These are phyloP conservation scores for Canavalia ensiformis DNA, from an alignment of 306 rosid species.

Conservation along the genomic window DNA sequence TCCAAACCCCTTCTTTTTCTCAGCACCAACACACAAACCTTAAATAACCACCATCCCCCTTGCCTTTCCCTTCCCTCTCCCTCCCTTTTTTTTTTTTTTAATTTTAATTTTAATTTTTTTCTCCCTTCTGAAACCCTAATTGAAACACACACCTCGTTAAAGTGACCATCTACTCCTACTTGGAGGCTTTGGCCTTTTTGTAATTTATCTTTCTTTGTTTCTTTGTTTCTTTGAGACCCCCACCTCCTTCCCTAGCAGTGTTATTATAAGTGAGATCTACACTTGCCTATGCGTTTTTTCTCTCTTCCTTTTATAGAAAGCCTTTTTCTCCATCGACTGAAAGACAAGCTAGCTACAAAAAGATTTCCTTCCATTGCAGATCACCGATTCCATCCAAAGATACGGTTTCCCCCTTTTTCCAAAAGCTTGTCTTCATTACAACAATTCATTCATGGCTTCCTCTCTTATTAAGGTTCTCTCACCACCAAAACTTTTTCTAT, in stretches of 20 bases:
- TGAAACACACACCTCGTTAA: neutral
- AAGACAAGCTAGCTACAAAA: constrained; percentile 62
- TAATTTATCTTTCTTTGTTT: constrained; percentile 35
- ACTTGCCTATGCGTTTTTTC: neutral
- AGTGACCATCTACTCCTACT: constrained; percentile 19
- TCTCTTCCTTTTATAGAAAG: constrained; percentile 72
- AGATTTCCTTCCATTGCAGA: constrained; percentile 68
- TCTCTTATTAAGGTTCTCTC: constrained; percentile 38
- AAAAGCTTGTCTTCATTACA: constrained; percentile 13
- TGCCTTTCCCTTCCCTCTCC: constrained; percentile 39
- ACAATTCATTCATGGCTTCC: neutral
- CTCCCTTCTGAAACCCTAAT: constrained; percentile 61
- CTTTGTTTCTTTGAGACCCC: neutral
- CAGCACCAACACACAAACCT: constrained; percentile 45
- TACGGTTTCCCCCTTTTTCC: constrained; percentile 36
- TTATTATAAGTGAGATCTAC: constrained; percentile 56
- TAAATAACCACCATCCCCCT: constrained; percentile 46
- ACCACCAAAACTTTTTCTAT: constrained; percentile 22
- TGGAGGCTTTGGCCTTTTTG: constrained; percentile 46
- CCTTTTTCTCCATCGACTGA: constrained; percentile 54
- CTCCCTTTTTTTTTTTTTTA: neutral
- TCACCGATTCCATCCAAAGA: constrained; percentile 60
- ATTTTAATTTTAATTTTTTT: neutral
- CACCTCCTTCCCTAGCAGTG: constrained; percentile 44
- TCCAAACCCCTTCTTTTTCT: constrained; percentile 46